Conservation (phyloP, 1,284 basidiomycete genomes). For the Peniophora sp. region DNA sequence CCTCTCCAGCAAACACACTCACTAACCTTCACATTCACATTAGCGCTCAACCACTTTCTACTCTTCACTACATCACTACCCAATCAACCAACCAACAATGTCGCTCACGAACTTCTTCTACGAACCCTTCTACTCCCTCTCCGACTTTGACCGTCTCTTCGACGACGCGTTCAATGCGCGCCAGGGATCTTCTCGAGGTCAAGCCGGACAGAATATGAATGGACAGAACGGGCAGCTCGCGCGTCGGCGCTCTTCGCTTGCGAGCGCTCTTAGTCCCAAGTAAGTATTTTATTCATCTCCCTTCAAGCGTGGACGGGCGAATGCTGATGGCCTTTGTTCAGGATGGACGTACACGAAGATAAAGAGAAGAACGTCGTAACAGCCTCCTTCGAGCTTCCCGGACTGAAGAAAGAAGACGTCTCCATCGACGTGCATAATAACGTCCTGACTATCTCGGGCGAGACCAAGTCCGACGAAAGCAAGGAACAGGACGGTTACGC, state of each 20-base stretch:
- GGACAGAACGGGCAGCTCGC: not conserved
- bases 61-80: not conserved
- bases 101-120: conserved; percentile 2
- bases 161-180: conserved; percentile 6
- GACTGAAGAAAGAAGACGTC: conserved; percentile 29
- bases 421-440: conserved; percentile 28
- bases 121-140: conserved; percentile 4
- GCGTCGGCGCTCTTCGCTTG: not conserved
- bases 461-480: conserved; percentile 16
- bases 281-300: not conserved
- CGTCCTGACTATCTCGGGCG: conserved; percentile 28
- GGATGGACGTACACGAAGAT: conserved; percentile 27
- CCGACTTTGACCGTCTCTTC: conserved; percentile 5
- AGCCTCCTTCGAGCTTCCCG: conserved; percentile 34
- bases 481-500: conserved; percentile 23
- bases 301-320: not conserved
- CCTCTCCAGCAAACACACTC: no score
- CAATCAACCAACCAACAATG: not conserved
- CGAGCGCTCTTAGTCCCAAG: conserved; percentile 3
- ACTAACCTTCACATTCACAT: no score
- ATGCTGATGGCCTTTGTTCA: conserved; percentile 20
- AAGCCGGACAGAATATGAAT: not conserved
- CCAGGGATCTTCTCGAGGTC: not conserved
- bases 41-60: not conserved
- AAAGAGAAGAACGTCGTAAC: conserved; percentile 25